Evolutionary conservation across 2,329 filamentous ascomycete genomes (phyloP).

Genomic region (Cercospora berteroae): DNA sequence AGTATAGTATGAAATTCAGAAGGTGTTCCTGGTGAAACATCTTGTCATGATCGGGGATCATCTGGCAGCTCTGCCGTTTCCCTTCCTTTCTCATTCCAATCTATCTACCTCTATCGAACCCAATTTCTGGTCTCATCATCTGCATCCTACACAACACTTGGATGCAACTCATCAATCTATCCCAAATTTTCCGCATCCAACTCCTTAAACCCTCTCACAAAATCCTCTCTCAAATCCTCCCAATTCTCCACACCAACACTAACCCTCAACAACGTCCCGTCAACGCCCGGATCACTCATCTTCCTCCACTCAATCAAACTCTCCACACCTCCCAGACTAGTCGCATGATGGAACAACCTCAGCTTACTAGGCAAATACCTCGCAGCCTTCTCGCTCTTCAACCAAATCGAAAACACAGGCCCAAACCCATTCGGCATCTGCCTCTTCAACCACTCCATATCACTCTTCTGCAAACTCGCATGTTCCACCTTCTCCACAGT

Average conservation of each 20-base stretch:
- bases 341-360: constrained; percentile 87
- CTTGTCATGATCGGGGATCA: not conserved
- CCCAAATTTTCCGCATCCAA: constrained; percentile 39
- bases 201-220: constrained; percentile 64
- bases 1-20: not conserved
- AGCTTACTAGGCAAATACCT: constrained; percentile 73
- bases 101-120: not conserved
- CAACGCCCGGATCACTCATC: constrained; percentile 76
- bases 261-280: constrained; percentile 70
- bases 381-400: constrained; percentile 62
- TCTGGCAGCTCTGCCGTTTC: not conserved
- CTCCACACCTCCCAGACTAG: constrained; percentile 89
- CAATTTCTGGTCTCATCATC: not conserved
- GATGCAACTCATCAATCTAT: not conserved
- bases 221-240: constrained; percentile 77
- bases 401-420: constrained; percentile 76
- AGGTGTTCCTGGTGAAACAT: not conserved
- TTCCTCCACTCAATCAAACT: constrained; percentile 94
- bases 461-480: constrained; percentile 73
- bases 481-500: constrained; percentile 66
- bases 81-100: not conserved
- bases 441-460: constrained; percentile 66
- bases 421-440: constrained; percentile 94
- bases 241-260: constrained; percentile 85
- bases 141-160: too few species aligned